phyloP scores from a whole-genome alignment of 345 rosid genomes.

The Ceriops zippeliana region DNA sequence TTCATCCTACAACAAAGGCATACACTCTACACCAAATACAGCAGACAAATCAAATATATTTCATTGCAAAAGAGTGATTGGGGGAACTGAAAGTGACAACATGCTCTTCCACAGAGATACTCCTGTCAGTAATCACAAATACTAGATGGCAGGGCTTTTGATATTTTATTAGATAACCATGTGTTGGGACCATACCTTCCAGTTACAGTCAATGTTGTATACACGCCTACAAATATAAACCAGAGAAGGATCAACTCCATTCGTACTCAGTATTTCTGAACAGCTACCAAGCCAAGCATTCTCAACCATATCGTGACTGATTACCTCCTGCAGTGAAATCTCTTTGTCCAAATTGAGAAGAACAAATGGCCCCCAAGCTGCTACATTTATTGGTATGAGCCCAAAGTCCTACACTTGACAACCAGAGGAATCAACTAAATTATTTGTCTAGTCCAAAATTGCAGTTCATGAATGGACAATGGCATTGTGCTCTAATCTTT shows the following conservation, averaged over 20 bases:
- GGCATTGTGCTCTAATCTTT: conserved; percentile 7
- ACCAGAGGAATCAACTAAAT: conserved; percentile 22
- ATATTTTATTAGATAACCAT: neutral
- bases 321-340: conserved; percentile 22
- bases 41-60: neutral
- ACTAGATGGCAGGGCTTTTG: neutral
- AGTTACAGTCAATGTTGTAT: conserved; percentile 71
- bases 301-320: conserved; percentile 32
- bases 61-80: neutral
- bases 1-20: neutral
- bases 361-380: conserved; percentile 88
- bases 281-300: conserved; percentile 82
- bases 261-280: conserved; percentile 45
- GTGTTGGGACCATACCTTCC: conserved; percentile 58
- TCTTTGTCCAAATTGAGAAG: conserved; percentile 56
- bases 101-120: neutral
- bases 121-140: neutral
- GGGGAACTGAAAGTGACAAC: neutral
- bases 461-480: conserved; percentile 2
- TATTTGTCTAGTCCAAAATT: conserved; percentile 6
- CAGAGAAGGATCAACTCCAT: conserved; percentile 61
- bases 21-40: neutral
- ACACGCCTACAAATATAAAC: conserved; percentile 66
- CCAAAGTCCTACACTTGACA: conserved; percentile 65
- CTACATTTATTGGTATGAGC: conserved; percentile 60